A percentile compares a stretch with the other conserved stretches of the same genome.
These are phyloP conservation scores for Entoloma clypeatum DNA, from an alignment of 1,284 basidiomycete species.

Conservation along the genomic window DNA sequence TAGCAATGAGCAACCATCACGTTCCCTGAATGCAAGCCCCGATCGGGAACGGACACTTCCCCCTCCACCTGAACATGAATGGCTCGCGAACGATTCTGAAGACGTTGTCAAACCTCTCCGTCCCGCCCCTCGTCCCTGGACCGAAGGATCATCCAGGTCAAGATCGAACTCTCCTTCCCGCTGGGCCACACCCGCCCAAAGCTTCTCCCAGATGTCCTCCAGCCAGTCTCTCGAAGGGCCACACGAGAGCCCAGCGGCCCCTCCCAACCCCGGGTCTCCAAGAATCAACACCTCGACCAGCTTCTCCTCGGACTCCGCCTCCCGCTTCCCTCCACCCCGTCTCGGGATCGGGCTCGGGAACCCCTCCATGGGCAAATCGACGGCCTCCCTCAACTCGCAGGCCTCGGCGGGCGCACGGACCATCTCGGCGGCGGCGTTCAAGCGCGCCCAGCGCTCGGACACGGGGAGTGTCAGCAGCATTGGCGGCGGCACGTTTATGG, in stretches of 20 bases:
- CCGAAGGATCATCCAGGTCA: too few relatives aligned
- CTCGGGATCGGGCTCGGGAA: constrained; percentile 20
- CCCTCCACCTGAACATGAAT: too few relatives aligned
- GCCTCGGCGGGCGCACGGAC: constrained; percentile 42
- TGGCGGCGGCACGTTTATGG: constrained; percentile 18
- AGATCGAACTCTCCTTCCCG: too few relatives aligned
- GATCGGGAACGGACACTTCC: constrained; percentile 4
- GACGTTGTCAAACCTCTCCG: too few relatives aligned
- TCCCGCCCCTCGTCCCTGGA: too few relatives aligned
- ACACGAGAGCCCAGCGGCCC: too few relatives aligned
- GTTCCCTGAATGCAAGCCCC: constrained; percentile 9
- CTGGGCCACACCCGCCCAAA: too few relatives aligned
- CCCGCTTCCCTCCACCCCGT: constrained; percentile 28
- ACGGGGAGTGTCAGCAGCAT: constrained; percentile 18
- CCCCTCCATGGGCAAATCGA: constrained; percentile 25
- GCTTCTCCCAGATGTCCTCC: too few relatives aligned
- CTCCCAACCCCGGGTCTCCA: too few relatives aligned
- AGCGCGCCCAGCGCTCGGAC: constrained; percentile 45
- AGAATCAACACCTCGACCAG: too few relatives aligned
- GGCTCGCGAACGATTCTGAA: too few relatives aligned
- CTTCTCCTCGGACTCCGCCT: constrained; percentile 9
- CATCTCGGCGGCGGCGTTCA: constrained; percentile 74
- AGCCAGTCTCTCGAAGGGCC: too few relatives aligned
- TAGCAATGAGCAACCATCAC: constrained; percentile 2
- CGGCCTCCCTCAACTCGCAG: constrained; percentile 31